Base-by-base conservation (phyloP, 208 protist genomes). In the Trypanosoma rangeli region DNA sequence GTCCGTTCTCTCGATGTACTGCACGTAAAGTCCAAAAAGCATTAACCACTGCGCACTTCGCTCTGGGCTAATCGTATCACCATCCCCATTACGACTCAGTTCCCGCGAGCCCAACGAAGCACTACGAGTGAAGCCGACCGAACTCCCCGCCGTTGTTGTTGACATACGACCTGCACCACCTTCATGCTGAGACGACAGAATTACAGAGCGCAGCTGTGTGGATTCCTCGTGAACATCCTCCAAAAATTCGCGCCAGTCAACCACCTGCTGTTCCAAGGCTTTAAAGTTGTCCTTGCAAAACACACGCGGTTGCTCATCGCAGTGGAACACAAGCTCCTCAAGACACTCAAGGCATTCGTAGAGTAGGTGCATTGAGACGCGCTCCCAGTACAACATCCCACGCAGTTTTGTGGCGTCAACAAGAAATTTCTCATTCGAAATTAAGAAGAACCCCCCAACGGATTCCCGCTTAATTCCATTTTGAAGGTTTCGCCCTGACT, bases 311-410 rank as follows among this genome's bases (percentile, higher is more conserved):
- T 68, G 65, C 54, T 73, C 66, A 53, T 78, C 66, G 26, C 29
- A 48, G 29, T 79, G 76, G 55, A 65, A 79, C 18, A 89, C 31
- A 0, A 89, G 53, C 12, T 65, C 60, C 31, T 65, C 69, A 37
- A 82, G 62, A 20, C 39, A 60, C 64, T 84, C 70, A 5, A 89
- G 68, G 61, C 76, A 78, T 50, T 81, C 68, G 31, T 70, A 70
- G 13, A 89, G 31, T 15, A 89, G 61, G 44, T 75, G 53, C 52
- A 86, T 68, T 49, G 63, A 72, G 33, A 86, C 39, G n/a, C 82
- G 79, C 9, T 57, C 31, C 84, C 84, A 89, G 64, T 84, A 77
- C 22, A 89, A 44, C 31, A 74, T 64, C n/a, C 84, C 84, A 66
- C 67, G 74, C 29, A 87, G 58, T 26, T 68, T 71, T 28, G 54